Base-by-base conservation (phyloP, 208 protist species). In the Trypanosoma scelopori region DNA sequence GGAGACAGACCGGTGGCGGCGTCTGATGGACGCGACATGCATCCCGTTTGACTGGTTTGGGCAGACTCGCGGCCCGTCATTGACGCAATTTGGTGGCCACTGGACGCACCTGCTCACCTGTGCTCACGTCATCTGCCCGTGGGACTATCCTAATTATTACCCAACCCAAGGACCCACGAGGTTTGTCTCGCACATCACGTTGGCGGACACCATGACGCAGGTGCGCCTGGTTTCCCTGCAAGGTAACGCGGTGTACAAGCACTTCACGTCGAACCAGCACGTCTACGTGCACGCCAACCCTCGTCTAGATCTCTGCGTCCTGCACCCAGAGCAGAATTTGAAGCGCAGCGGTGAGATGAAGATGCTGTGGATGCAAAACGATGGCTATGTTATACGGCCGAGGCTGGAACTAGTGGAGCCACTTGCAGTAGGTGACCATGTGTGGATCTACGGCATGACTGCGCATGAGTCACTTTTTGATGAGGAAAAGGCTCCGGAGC, bases 311-410 rank as follows among this genome's bases (percentile, higher is more conserved):
- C 74, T 96, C 16, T 96, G 87, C 61, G 90, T 96, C 3, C 23
- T 93, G 16, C 90, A 96, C 69, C 62, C 90, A 7, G 87, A 96
- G 78, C 84, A 93, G 66, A 92, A 91, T 71, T 57, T 96, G 43
- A 91, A 91, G 71, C 82, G 87, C 41, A 90, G 82, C 55, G 87
- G 90, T 12, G 87, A 96, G 63, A 93, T 96, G 90, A 93, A 93
- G 70, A 92, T 96, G 87, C 59, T 96, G 81, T 94, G 87, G 87
- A 89, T 93, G 85, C 90, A 96, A 71, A 96, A 96, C 72, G 87
- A 96, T 55, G 90, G 90, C 28, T 84, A 91, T 66, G 70, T 93
- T 45, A 77, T 85, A 20, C 81, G 87, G 12, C 90, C 90, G 9
- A 79, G 90, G 3, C 70, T 96, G 0, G 90, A 96, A 72, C 60